Percentiles rank a stretch among this genome's conserved stretches.
Evolutionary conservation across 2,329 filamentous ascomycete species (phyloP).

Genomic region (Talaromyces sp.): DNA sequence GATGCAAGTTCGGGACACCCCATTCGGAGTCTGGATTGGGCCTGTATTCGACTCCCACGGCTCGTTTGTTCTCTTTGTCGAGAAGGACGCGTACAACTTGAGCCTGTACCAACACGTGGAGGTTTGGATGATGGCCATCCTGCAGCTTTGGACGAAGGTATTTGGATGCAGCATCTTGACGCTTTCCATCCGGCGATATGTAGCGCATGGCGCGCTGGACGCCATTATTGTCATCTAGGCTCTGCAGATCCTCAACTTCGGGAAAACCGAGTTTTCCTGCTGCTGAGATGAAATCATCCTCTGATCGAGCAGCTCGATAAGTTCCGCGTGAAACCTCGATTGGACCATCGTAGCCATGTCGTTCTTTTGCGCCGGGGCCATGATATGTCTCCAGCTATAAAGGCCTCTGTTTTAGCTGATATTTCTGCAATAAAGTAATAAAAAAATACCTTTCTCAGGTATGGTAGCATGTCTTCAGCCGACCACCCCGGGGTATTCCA

Average conservation of each 20-base stretch:
- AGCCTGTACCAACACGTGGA: constrained; percentile 1
- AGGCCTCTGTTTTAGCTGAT: background rate
- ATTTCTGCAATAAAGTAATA: background rate
- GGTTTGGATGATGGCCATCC: background rate
- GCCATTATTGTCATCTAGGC: constrained; percentile 2
- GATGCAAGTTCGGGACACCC: background rate
- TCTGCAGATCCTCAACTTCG: constrained; percentile 1
- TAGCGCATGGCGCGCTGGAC: constrained; percentile 6
- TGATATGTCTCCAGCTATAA: constrained; percentile 5
- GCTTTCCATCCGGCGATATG: constrained; percentile 3
- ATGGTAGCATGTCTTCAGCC: constrained; percentile 2
- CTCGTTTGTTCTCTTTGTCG: background rate
- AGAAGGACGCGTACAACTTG: constrained; percentile 4
- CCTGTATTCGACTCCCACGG: constrained; percentile 1
- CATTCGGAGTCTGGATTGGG: background rate
- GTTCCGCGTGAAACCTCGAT: constrained; percentile 1
- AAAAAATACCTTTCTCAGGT: background rate
- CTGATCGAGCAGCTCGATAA: background rate
- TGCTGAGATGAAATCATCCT: constrained; percentile 1
- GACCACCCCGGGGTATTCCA: constrained; percentile 5
- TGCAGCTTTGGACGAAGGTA: background rate
- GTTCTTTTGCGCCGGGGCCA: constrained; percentile 1
- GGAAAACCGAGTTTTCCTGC: background rate
- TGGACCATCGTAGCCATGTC: background rate
- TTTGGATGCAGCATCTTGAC: constrained; percentile 1